Conservation (phyloP, 768 basidiomycete species). For the Phylloporus sp. region DNA sequence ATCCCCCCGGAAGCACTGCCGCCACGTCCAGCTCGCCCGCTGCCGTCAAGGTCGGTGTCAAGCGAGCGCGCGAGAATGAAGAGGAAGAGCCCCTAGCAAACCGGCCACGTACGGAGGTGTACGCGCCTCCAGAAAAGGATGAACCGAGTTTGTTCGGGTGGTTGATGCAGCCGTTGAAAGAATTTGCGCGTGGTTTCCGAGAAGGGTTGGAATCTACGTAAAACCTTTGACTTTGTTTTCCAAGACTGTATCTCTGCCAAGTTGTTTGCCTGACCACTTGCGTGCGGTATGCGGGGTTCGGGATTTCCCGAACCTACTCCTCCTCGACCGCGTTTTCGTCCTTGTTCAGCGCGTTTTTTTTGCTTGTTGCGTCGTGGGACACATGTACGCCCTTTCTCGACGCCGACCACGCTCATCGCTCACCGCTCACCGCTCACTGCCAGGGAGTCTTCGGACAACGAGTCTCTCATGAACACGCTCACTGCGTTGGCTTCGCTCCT, state of each 20-base stretch:
- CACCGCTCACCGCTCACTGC: too few relatives aligned
- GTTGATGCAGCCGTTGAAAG: conserved; percentile 58
- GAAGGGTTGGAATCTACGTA: conserved; percentile 44
- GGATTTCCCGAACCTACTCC: conserved; percentile 23
- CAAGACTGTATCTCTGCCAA: not conserved
- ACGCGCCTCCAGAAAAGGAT: conserved; percentile 41
- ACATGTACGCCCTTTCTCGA: conserved; percentile 21
- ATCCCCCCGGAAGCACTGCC: conserved; percentile 37
- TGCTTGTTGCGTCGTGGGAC: conserved; percentile 12
- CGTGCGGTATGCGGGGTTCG: conserved; percentile 23
- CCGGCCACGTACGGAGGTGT: conserved; percentile 48
- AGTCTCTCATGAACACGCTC: conserved; percentile 17
- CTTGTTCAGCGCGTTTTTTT: conserved; percentile 19
- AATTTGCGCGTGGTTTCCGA: conserved; percentile 63
- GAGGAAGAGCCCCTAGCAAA: conserved; percentile 37
- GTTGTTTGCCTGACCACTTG: conserved; percentile 12
- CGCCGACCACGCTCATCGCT: conserved; percentile 16
- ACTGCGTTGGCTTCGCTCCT: conserved; percentile 17
- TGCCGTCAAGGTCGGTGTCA: conserved; percentile 31
- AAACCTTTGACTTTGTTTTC: conserved; percentile 6
- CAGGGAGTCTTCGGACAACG: conserved; percentile 26
- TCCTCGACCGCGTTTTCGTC: conserved; percentile 8
- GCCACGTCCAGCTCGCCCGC: conserved; percentile 24
- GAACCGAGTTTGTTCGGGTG: conserved; percentile 48
- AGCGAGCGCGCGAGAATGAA: conserved; percentile 49